These are phyloP conservation scores for Dactylellina drechsleri DNA, from an alignment of 2,329 filamentous ascomycete genomes.

Conservation along the genomic window DNA sequence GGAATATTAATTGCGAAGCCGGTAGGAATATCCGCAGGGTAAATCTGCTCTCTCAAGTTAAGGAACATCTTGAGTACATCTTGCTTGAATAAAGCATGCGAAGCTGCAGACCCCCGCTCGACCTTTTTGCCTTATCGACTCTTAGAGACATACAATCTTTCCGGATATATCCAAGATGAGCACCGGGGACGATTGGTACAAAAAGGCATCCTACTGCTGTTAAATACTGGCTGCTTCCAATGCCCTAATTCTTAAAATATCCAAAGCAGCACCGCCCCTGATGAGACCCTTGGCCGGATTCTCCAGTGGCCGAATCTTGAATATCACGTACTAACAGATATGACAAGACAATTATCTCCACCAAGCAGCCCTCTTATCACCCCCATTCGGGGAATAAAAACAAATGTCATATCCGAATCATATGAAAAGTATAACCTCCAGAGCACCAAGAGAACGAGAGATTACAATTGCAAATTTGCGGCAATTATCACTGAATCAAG, in stretches of 20 bases:
- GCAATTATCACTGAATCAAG: constrained; percentile 29
- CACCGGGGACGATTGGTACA: constrained; percentile 15
- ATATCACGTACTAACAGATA: constrained; percentile 53
- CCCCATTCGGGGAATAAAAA: not conserved
- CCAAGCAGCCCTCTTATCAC: constrained; percentile 27
- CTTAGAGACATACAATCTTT: constrained; percentile 6
- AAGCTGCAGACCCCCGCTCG: constrained; percentile 41
- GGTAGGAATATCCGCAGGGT: constrained; percentile 22
- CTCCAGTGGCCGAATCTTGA: constrained; percentile 21
- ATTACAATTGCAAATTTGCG: constrained; percentile 31
- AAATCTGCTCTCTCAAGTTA: not conserved
- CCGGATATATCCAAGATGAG: constrained; percentile 25
- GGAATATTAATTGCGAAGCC: constrained; percentile 48
- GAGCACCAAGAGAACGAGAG: constrained; percentile 12
- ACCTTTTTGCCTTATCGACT: constrained; percentile 13
- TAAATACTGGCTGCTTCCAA: constrained; percentile 16
- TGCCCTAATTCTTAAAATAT: constrained; percentile 16
- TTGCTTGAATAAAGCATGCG: not conserved
- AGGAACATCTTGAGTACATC: constrained; percentile 1
- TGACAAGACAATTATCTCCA: constrained; percentile 48
- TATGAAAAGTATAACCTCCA: constrained; percentile 17
- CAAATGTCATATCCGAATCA: constrained; percentile 29
- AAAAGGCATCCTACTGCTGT: constrained; percentile 26
- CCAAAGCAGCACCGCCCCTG: constrained; percentile 13
- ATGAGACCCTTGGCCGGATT: constrained; percentile 6